Evolutionary conservation across 2,329 filamentous ascomycete genomes (phyloP), one percentile per base, ranked within the genome.

Genomic region (Epichloe elymi): DNA sequence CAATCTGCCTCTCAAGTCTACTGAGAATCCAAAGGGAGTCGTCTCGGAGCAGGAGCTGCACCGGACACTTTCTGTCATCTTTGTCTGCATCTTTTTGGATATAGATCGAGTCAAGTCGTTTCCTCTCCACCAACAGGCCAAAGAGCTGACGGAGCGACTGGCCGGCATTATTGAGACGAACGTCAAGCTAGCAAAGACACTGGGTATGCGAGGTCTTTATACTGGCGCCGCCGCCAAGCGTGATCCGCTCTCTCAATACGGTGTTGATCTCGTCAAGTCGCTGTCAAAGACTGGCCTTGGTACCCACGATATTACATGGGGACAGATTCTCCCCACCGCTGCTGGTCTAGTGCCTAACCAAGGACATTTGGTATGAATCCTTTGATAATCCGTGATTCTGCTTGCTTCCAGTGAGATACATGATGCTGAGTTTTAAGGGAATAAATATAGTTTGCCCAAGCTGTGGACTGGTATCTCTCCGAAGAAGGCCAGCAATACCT

Each of bases 391-490:
- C 30, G 10, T 30, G 30, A 30, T 30, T 30, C 30, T 4, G 30
- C 10, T 30, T 30, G 10, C 8, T 30, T 30, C 30, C 30, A 30
- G 10, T 30, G 30, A 30, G 10, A 30, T 37, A 15, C 19, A n/a
- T n/a, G 14, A n/a, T 26, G 10, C 11, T 37, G 20, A 43, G 35
- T 19, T 12, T 11, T n/a, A 14, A 46, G 15, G 8, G 10, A 20
- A 7, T 7, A 23, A 5, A n/a, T 5, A 43, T 54, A 82, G 74
- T 88, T 89, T 61, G 79, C 83, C 1, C 83, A 86, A 67, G 74
- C 84, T 2, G 71, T 88, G 17, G 85, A 89, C 61, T 88, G 79
- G 67, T 89, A 85, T 61, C 73, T 89, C 5, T 76, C 78, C 0
- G 69, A 74, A 3, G 67, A 76, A 35, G 77, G 79, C 57, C 66